Evolutionary conservation across 2,329 filamentous ascomycete species (phyloP).

Genomic region (Clarireedia homoeocarpa): DNA sequence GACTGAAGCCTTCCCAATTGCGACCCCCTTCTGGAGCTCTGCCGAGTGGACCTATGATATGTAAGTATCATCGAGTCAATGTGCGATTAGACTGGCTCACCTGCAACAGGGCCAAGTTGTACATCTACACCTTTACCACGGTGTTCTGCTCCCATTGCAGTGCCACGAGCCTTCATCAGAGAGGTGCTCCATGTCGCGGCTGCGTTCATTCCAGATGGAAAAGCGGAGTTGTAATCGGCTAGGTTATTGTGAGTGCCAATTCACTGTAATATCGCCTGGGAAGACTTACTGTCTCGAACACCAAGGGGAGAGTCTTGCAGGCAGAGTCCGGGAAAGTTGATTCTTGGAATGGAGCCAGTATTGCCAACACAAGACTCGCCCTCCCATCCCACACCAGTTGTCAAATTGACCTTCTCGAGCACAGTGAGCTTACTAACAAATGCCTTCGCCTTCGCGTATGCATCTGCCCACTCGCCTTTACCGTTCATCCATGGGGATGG

Average conservation of each 20-base stretch:
- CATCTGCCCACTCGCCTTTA: conserved; percentile 50
- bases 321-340: conserved; percentile 27
- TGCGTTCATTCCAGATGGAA: conserved; percentile 68
- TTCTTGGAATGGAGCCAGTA: conserved; percentile 27
- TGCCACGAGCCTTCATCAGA: conserved; percentile 59
- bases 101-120: conserved; percentile 68
- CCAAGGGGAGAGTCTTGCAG: conserved; percentile 29
- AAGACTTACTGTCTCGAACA: conserved; percentile 34
- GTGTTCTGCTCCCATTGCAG: conserved; percentile 63
- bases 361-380: conserved; percentile 28
- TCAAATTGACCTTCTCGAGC: conserved; percentile 87
- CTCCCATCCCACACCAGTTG: conserved; percentile 59
- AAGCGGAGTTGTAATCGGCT: conserved; percentile 66
- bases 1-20: conserved; percentile 63
- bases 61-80: too few relatives aligned
- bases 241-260: conserved; percentile 15
- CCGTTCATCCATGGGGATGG: conserved; percentile 30
- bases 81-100: not conserved
- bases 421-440: conserved; percentile 69
- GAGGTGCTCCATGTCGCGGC: conserved; percentile 69
- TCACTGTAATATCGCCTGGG: conserved; percentile 29
- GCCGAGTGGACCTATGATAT: conserved; percentile 43
- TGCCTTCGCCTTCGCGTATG: conserved; percentile 60
- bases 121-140: conserved; percentile 67
- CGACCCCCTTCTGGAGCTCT: conserved; percentile 59